phyloP scores from a whole-genome alignment of 148 eudicot species.

The Drosera capensis region DNA sequence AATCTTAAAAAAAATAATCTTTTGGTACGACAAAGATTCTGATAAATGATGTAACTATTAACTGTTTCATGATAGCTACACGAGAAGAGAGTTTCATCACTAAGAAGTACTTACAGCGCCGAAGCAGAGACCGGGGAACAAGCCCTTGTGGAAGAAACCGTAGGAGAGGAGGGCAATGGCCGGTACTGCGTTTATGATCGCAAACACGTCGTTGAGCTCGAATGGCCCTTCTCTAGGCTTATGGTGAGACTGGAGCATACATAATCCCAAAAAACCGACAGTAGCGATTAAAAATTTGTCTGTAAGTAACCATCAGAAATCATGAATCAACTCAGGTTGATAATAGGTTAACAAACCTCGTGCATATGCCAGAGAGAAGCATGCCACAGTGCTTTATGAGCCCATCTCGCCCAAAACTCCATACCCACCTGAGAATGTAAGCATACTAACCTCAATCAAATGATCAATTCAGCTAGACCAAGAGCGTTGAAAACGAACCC shows the following conservation, averaged over 20 bases:
- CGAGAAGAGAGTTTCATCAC: not conserved
- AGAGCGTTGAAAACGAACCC: not conserved
- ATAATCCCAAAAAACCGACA: not conserved
- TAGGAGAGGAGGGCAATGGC: slow-evolving; percentile 73
- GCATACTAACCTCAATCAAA: too few relatives aligned
- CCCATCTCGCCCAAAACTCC: slow-evolving; percentile 99
- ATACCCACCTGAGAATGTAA: slow-evolving; percentile 61
- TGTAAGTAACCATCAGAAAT: not conserved
- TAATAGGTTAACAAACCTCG: slow-evolving; percentile 30
- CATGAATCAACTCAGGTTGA: not conserved
- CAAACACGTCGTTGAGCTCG: slow-evolving; percentile 87
- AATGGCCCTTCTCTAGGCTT: slow-evolving; percentile 91
- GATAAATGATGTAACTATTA: too few relatives aligned
- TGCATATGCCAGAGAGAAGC: slow-evolving; percentile 99
- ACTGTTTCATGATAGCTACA: too few relatives aligned
- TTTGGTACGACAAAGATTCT: too few relatives aligned
- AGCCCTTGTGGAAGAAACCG: slow-evolving; percentile 87
- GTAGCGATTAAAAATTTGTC: not conserved
- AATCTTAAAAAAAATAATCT: too few relatives aligned
- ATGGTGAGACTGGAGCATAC: slow-evolving; percentile 71
- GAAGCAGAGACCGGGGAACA: slow-evolving; percentile 83
- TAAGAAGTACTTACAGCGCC: slow-evolving; percentile 62
- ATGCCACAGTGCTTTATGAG: slow-evolving; percentile 91
- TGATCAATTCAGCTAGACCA: not conserved
- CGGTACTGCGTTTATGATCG: slow-evolving; percentile 72